Percentiles rank a stretch among this genome's conserved stretches.
These are phyloP conservation scores for Datura wrightii DNA, from an alignment of 257 asterid genomes.

Conservation along the genomic window DNA sequence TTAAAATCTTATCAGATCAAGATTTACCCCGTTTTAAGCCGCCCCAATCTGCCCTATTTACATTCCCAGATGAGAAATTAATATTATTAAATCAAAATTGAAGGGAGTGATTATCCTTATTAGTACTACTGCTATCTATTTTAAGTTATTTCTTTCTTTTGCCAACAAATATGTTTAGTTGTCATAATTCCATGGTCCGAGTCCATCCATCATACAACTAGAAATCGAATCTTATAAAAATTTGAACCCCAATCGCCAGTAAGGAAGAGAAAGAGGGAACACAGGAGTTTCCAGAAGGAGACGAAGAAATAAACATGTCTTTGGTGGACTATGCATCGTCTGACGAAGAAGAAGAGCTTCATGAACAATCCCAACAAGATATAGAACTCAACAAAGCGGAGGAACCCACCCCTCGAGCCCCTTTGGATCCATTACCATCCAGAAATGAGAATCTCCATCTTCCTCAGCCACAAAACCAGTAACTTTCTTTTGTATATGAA, in stretches of 20 bases:
- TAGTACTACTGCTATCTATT: too few species aligned
- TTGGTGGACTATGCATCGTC: constrained; percentile 85
- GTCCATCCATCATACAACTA: too few species aligned
- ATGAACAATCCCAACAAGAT: not conserved
- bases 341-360: constrained; percentile 36
- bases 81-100: too few species aligned
- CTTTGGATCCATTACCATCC: constrained; percentile 20
- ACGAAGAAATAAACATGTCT: constrained; percentile 52
- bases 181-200: not conserved
- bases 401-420: not conserved
- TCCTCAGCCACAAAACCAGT: constrained; percentile 34
- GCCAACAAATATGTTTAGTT: not conserved
- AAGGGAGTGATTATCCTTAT: too few species aligned
- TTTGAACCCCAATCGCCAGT: not conserved
- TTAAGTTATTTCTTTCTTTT: too few species aligned
- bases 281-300: too few species aligned
- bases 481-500: not conserved
- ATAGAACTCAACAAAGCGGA: not conserved
- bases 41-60: too few species aligned
- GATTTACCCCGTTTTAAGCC: too few species aligned
- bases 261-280: constrained; percentile 29
- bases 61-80: too few species aligned
- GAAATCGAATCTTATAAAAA: too few species aligned
- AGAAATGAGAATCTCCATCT: constrained; percentile 2
- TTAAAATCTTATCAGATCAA: too few species aligned